Evolutionary conservation across 371 early-diverging fungal genomes (phyloP), one percentile per base, ranked within the genome.

Genomic region (Coemansia sp.): DNA sequence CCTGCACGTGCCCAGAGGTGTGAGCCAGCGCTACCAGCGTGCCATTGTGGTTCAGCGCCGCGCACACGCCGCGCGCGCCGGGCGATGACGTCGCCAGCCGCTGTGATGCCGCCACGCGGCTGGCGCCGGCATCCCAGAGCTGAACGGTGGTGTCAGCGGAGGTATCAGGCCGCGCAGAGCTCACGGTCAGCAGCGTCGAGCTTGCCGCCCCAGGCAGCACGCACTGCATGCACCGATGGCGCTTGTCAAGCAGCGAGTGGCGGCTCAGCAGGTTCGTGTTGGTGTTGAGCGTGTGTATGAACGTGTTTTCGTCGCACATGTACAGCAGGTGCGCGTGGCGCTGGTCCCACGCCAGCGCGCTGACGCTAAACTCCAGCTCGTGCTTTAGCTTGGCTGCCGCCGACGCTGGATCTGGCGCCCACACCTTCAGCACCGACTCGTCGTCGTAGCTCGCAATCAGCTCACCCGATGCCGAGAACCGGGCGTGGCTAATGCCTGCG

Each of bases 361-460:
- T 63, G 35, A 79, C 74, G 11, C 62, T 54, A 34, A 58, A 71
- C 50, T 71, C 75, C 2, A 78, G 75, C 63, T 66, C 76, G 62
- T 77, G 66, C 49, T 72, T 78, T 30, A 75, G 63, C 60, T 62
- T 63, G 4, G 78, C 65, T 43, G 60, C 47, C 3, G 61, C 47
- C 0, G 63, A 61, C 9, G 61, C 50, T 51, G 68, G 59, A 16
- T 66, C 66, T 4, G 77, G 78, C 50, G 78, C 68, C 78, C 78
- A 78, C 7, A 78, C 57, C 66, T 74, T 79, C 39, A 78, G 61
- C 20, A 70, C 68, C 12, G 68, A 68, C 51, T 78, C 78, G 62
- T 78, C 78, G 59, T 78, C 78, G 61, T 72, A 71, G 69, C 78
- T 78, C 51, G 78, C 78, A 34, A 78, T 77, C 26, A 72, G 63